Evolutionary conservation across 2,329 filamentous ascomycete species (phyloP).

Genomic region (Cercospora sojina): DNA sequence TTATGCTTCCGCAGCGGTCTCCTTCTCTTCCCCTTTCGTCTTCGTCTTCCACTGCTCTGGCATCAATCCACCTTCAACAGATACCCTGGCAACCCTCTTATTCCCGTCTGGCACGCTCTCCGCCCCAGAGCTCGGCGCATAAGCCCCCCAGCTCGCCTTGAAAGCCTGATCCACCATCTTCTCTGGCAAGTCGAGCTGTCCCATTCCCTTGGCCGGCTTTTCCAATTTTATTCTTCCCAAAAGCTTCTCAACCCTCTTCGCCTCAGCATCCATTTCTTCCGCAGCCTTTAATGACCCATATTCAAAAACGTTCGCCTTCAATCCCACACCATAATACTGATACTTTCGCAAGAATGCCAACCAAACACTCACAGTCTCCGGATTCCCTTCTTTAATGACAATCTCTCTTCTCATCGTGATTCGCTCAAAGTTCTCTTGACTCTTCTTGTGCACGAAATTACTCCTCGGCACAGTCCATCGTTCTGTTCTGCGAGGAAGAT

Average conservation of each 20-base stretch:
- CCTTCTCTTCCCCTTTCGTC: neutral
- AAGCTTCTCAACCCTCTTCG: neutral
- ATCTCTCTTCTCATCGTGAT: constrained; percentile 82
- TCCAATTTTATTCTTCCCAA: neutral
- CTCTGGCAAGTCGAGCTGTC: neutral
- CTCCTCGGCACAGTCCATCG: constrained; percentile 89
- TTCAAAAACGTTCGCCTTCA: constrained; percentile 98
- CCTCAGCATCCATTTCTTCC: constrained; percentile 31
- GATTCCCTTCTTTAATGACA: constrained; percentile 87
- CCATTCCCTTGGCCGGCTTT: neutral
- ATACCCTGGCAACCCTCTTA: constrained; percentile 17
- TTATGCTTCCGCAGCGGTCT: neutral
- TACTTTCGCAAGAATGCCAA: constrained; percentile 88
- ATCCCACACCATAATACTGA: constrained; percentile 91
- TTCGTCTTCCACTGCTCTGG: neutral
- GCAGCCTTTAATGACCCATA: constrained; percentile 59
- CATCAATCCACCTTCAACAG: constrained; percentile 12
- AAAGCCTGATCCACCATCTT: constrained; percentile 32
- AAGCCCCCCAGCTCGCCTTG: constrained; percentile 34
- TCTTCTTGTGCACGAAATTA: constrained; percentile 95
- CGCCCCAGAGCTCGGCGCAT: constrained; percentile 31
- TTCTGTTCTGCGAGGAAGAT: constrained; percentile 81
- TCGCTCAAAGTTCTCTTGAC: constrained; percentile 95
- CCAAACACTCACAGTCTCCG: constrained; percentile 87
- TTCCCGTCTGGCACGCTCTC: constrained; percentile 18